Conservation (phyloP, 371 early-diverging fungal species). For the Coemansia sp. region DNA sequence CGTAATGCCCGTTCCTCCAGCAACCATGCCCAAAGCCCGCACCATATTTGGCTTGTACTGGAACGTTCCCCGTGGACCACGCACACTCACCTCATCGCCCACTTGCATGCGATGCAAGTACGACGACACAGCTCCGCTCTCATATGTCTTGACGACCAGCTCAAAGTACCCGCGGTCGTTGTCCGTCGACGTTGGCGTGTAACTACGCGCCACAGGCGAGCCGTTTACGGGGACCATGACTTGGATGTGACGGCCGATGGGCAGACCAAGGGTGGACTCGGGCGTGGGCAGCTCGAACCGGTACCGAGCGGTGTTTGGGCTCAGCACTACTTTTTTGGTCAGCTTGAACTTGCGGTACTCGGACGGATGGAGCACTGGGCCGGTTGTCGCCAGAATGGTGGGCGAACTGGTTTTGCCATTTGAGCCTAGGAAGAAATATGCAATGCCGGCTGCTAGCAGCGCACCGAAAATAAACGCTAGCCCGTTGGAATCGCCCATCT, state of each 20-base stretch:
- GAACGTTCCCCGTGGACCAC: slow-evolving; percentile 92
- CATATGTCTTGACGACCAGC: slow-evolving; percentile 91
- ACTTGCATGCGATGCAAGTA: slow-evolving; percentile 68
- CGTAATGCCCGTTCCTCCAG: slow-evolving; percentile 91
- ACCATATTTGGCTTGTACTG: slow-evolving; percentile 82
- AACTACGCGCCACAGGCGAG: slow-evolving; percentile 84
- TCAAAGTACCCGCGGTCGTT: slow-evolving; percentile 86
- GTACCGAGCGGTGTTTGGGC: slow-evolving; percentile 87
- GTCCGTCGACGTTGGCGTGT: slow-evolving; percentile 87
- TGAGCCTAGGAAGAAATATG: slow-evolving; percentile 46
- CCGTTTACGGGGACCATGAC: slow-evolving; percentile 83
- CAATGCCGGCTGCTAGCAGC: slow-evolving; percentile 53
- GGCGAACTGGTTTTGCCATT: slow-evolving; percentile 18
- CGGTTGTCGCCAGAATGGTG: slow-evolving; percentile 20
- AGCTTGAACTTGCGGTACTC: slow-evolving; percentile 81
- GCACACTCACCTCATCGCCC: slow-evolving; percentile 79
- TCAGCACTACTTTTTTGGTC: slow-evolving; percentile 69
- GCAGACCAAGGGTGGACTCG: slow-evolving; percentile 75
- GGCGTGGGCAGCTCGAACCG: slow-evolving; percentile 77
- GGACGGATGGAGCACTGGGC: slow-evolving; percentile 63
- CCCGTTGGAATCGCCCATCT: slow-evolving; percentile 7
- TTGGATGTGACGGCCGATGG: slow-evolving; percentile 92
- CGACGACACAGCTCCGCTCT: slow-evolving; percentile 82
- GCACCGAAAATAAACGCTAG: slow-evolving; percentile 52
- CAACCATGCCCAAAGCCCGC: slow-evolving; percentile 86